A percentile compares a stretch with the other conserved stretches of the same genome.
Conservation (phyloP, 2,329 filamentous ascomycete species). For the Thermothelomyces thermophilus region DNA sequence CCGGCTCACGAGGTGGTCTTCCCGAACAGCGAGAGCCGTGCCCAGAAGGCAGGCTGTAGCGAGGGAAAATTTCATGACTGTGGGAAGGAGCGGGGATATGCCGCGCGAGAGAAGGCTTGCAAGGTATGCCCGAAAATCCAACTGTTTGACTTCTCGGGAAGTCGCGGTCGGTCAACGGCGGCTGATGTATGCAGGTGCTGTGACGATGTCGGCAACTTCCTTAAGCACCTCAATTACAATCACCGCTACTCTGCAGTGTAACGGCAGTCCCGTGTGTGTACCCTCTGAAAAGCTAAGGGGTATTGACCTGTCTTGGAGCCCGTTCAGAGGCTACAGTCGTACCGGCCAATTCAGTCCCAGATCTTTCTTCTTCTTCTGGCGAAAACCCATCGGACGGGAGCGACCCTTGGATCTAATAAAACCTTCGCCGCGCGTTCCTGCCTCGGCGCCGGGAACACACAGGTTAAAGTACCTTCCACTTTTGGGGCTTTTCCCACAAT, state of each 20-base stretch:
- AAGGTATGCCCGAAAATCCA: not conserved
- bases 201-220: no score
- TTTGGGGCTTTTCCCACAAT: not conserved
- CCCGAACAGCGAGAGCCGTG: constrained; percentile 14
- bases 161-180: no score
- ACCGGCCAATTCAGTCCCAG: no score
- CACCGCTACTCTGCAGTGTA: not conserved
- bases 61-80: constrained; percentile 8
- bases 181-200: no score
- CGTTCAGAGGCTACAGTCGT: no score
- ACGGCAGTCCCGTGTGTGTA: not conserved
- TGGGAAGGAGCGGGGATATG: not conserved
- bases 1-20: constrained; percentile 45
- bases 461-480: constrained; percentile 3
- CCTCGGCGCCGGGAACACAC: not conserved
- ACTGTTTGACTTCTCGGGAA: no score
- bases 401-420: not conserved
- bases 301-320: no score
- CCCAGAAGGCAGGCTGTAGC: constrained; percentile 3
- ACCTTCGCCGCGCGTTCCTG: not conserved
- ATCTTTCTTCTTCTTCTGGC: no score
- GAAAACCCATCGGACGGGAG: no score
- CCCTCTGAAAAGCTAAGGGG: no score
- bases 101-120: not conserved
- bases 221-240: not conserved